phyloP scores from a whole-genome alignment of 495 filamentous ascomycete genomes.

The Penicillium dipodomyicola region DNA sequence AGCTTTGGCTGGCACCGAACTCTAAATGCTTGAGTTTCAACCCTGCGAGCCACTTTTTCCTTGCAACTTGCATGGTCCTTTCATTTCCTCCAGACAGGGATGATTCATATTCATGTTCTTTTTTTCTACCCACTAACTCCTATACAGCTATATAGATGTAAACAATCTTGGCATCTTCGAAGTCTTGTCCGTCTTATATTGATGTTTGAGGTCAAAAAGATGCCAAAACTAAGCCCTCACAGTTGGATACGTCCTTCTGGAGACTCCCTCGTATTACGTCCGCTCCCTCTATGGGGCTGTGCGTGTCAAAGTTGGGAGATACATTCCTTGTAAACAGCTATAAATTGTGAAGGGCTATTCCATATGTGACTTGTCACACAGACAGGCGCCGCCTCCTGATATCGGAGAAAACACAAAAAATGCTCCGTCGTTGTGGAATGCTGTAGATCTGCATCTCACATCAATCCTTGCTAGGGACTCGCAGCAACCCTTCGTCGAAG shows the following conservation, averaged over 20 bases:
- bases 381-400: not conserved
- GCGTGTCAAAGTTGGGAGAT: slow-evolving; percentile 53
- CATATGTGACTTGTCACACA: not conserved
- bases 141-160: slow-evolving; percentile 7
- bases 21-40: slow-evolving; percentile 4
- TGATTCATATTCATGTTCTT: not conserved
- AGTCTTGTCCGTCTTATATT: slow-evolving; percentile 48
- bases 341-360: not conserved
- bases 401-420: not conserved
- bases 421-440: slow-evolving; percentile 3
- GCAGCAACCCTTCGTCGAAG: not conserved
- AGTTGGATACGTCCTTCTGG: slow-evolving; percentile 34
- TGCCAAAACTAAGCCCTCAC: slow-evolving; percentile 40
- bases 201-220: slow-evolving; percentile 52
- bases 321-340: slow-evolving; percentile 33
- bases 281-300: slow-evolving; percentile 43
- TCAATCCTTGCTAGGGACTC: not conserved
- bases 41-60: not conserved
- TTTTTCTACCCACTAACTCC: not conserved
- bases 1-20: not conserved
- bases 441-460: not conserved
- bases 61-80: not conserved
- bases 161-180: slow-evolving; percentile 43
- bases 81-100: slow-evolving; percentile 7
- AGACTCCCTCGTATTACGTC: slow-evolving; percentile 51